A percentile compares a stretch with the other conserved stretches of the same genome.
Conservation (phyloP, 345 rosid species). For the Citropsis articulata region DNA sequence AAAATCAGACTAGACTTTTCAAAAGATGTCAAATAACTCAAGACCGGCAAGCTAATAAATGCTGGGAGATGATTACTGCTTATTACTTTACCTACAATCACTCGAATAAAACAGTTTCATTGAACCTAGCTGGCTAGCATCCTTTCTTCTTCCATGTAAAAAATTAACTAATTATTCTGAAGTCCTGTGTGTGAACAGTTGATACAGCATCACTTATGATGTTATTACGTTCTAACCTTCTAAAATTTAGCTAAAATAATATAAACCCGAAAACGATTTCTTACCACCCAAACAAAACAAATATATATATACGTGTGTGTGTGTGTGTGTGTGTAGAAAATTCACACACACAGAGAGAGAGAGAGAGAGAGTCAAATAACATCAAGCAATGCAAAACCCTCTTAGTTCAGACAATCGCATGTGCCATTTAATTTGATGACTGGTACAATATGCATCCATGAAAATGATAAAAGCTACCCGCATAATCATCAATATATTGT, state of each 20-base stretch:
- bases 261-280: slow-evolving; percentile 18
- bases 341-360: neutral
- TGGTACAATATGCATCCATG: no score
- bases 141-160: neutral
- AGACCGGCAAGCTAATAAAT: neutral
- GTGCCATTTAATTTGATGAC: neutral
- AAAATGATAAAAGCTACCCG: neutral
- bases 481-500: neutral
- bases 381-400: neutral
- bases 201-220: no score
- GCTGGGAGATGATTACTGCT: neutral
- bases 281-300: slow-evolving; percentile 8
- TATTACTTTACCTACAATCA: neutral
- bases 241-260: neutral
- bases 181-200: no score
- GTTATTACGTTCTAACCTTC: neutral
- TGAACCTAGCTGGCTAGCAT: neutral
- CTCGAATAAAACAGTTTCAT: neutral
- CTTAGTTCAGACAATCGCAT: neutral
- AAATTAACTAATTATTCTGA: no score
- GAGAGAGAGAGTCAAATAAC: neutral
- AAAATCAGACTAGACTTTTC: slow-evolving; percentile 6
- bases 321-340: no score
- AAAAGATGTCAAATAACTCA: neutral
- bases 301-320: no score